Base-by-base conservation (phyloP, 352 stramenopile species). In the Pythium rhizo-oryzae region DNA sequence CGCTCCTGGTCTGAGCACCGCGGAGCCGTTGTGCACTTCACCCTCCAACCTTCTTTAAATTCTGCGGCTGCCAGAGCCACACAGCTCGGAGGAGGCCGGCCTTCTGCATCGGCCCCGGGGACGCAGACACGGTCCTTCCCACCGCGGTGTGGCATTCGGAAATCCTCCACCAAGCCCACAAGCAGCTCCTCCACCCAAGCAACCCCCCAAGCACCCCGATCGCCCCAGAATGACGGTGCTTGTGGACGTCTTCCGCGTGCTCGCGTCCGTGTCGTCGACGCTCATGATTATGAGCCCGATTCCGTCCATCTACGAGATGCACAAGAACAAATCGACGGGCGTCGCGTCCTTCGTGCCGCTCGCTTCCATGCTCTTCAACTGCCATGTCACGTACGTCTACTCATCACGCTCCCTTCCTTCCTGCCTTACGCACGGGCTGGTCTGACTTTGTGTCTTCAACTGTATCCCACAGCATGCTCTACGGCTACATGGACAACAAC, bases 231-330 rank as follows among this genome's bases (percentile, higher is more conserved):
- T 69, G 62, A 69, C 62, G 18, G 62, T 69, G 21, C 28, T 41
- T 4, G 62, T 69, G 35, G 62, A 69, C 33, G 44, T 69, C n/a
- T 69, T 69, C 30, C 62, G 62, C 19, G 62, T 69, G 28, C 53
- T 69, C 15, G 62, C 62, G 25, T 69, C 62, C n/a, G 54, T 62
- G 43, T 56, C 62, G 54, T 69, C 62, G 25, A 69, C 62, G 43
- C 62, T 69, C 53, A 69, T 69, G 62, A 69, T 69, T 44, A 39
- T 69, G 43, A 69, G 62, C 30, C 62, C 62, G 8, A 51, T 69
- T 28, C 62, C 62, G 43, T 63, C 52, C n/a, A 69, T 69, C 21
- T 62, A 62, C 24, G 53, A 41, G 44, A 62, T 69, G 28, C 62
- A 63, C 62, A 60, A 56, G 28, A 57, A 47, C 41, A 62, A 62